Conservation (phyloP, 2,329 filamentous ascomycete genomes). For the Sporothrix sp. region DNA sequence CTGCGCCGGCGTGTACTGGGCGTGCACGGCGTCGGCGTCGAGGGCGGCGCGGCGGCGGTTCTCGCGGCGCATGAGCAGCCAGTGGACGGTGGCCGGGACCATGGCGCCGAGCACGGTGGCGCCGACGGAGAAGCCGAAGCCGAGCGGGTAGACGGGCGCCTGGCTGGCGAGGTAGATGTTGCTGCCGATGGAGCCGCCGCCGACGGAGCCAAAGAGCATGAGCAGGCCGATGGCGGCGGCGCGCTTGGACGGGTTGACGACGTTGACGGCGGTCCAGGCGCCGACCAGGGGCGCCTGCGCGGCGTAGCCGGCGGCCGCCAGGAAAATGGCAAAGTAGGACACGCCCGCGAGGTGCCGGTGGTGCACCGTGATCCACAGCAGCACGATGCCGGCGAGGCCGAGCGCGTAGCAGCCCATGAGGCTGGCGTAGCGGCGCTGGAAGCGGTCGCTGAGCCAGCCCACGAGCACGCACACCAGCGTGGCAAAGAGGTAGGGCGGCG, state of each 20-base stretch:
- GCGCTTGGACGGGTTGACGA: slow-evolving; percentile 20
- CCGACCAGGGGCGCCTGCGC: slow-evolving; percentile 10
- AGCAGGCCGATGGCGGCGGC: slow-evolving; percentile 18
- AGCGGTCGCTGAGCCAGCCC: slow-evolving; percentile 28
- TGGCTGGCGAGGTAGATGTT: slow-evolving; percentile 19
- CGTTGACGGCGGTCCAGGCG: slow-evolving; percentile 11
- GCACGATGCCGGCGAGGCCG: slow-evolving; percentile 18
- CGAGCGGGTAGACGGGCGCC: slow-evolving; percentile 18
- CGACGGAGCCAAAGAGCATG: slow-evolving; percentile 16
- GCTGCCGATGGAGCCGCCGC: slow-evolving; percentile 13
- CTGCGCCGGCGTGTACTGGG: slow-evolving; percentile 10
- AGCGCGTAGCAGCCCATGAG: slow-evolving; percentile 19
- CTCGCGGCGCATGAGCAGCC: slow-evolving; percentile 10
- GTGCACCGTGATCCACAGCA: slow-evolving; percentile 18
- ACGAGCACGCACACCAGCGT: slow-evolving; percentile 6
- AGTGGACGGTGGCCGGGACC: slow-evolving; percentile 12
- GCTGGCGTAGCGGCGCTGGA: slow-evolving; percentile 22
- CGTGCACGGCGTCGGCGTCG: slow-evolving; percentile 3
- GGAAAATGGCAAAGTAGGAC: slow-evolving; percentile 20
- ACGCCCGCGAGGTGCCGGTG: slow-evolving; percentile 17
- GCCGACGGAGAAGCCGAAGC: slow-evolving; percentile 18
- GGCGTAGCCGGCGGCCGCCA: slow-evolving; percentile 18
- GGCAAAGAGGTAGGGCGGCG: slow-evolving; percentile 33
- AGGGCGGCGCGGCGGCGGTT: slow-evolving; percentile 10
- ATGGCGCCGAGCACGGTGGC: slow-evolving; percentile 17